A percentile compares a stretch with the other conserved stretches of the same genome.
Evolutionary conservation across 2,329 filamentous ascomycete species (phyloP).

Genomic region (Claviceps monticola): DNA sequence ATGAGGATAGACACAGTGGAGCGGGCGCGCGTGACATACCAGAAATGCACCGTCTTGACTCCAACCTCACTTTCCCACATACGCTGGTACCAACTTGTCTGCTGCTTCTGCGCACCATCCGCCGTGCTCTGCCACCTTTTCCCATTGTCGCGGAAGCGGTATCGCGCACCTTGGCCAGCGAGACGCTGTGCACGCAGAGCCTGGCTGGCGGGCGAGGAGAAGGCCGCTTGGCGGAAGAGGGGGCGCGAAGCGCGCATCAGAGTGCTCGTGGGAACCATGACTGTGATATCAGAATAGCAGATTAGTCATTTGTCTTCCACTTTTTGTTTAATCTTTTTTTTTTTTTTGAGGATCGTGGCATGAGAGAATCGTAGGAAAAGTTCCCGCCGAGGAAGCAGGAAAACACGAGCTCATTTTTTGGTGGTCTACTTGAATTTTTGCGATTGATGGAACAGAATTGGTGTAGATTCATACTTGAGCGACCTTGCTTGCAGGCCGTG

Average conservation of each 20-base stretch:
- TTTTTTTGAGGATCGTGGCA: neutral
- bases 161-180: slow-evolving; percentile 14
- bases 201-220: slow-evolving; percentile 18
- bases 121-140: slow-evolving; percentile 62
- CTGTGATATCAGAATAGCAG: neutral
- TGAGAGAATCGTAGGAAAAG: neutral
- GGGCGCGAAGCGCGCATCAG: slow-evolving; percentile 43
- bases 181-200: slow-evolving; percentile 30
- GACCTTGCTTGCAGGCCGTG: neutral
- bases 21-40: slow-evolving; percentile 36
- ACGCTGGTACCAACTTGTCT: slow-evolving; percentile 52
- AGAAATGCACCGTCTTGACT: slow-evolving; percentile 94
- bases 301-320: neutral
- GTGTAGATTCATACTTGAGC: neutral
- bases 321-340: neutral
- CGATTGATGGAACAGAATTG: neutral
- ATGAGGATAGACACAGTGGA: neutral
- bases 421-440: neutral
- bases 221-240: slow-evolving; percentile 36
- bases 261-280: slow-evolving; percentile 32
- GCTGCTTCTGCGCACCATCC: slow-evolving; percentile 28
- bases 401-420: neutral
- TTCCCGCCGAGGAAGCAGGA: neutral
- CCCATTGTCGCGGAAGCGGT: slow-evolving; percentile 26
- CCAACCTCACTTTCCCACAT: slow-evolving; percentile 75